Conservation (phyloP, 495 filamentous ascomycete genomes). For the Talaromyces ruber region DNA sequence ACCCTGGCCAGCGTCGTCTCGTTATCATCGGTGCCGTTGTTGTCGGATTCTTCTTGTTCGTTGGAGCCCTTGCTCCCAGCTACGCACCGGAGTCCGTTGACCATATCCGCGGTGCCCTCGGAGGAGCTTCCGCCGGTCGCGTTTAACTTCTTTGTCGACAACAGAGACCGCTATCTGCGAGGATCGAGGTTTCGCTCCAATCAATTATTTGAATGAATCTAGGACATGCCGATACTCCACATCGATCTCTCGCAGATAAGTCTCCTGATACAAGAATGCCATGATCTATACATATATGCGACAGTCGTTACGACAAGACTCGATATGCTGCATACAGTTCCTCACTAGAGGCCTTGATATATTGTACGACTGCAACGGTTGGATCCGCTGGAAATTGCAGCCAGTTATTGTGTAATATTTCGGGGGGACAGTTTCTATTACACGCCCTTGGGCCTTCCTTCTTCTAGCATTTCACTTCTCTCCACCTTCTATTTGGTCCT, state of each 20-base stretch:
- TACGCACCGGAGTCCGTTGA: constrained; percentile 32
- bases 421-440: constrained; percentile 5
- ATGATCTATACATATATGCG: neutral
- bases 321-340: neutral
- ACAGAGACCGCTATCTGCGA: neutral
- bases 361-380: constrained; percentile 9
- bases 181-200: neutral
- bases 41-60: constrained; percentile 57
- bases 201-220: no score
- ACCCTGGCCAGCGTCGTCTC: constrained; percentile 68
- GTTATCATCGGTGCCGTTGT: constrained; percentile 56
- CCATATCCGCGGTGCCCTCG: constrained; percentile 34
- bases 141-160: neutral
- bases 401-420: constrained; percentile 10
- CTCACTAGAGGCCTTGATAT: neutral
- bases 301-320: neutral
- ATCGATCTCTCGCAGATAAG: neutral
- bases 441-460: constrained; percentile 17
- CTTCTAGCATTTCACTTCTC: constrained; percentile 13
- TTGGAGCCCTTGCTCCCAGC: constrained; percentile 49
- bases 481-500: constrained; percentile 10
- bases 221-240: no score
- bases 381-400: constrained; percentile 8
- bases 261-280: neutral
- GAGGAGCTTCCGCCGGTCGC: constrained; percentile 25